A percentile compares a stretch with the other conserved stretches of the same genome.
Evolutionary conservation across 108 stramenopile genomes (phyloP).

Genomic region (Mayamaea pseudoterrestris): DNA sequence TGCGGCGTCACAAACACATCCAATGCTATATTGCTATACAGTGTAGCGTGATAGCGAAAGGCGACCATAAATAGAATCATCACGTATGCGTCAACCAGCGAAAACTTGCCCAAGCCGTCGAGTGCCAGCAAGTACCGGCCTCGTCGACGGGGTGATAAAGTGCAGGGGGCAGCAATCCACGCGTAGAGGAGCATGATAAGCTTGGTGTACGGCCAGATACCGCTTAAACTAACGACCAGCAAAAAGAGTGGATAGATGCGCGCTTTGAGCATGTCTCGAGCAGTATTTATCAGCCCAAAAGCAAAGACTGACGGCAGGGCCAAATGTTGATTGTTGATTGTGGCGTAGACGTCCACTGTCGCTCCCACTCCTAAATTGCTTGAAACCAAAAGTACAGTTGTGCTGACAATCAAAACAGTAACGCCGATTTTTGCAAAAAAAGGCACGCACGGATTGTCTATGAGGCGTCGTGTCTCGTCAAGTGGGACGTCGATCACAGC

Average conservation of each 20-base stretch:
- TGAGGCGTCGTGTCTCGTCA: neutral
- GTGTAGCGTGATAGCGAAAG: constrained; percentile 73
- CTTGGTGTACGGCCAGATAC: constrained; percentile 89
- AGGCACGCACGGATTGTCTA: constrained; percentile 1
- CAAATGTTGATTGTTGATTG: constrained; percentile 15
- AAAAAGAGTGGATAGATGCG: constrained; percentile 77
- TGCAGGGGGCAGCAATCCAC: constrained; percentile 36
- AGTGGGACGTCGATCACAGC: neutral
- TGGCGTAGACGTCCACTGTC: constrained; percentile 48
- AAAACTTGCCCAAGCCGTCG: constrained; percentile 84
- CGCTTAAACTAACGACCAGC: constrained; percentile 76
- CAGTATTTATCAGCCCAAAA: constrained; percentile 68
- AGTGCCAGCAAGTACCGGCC: constrained; percentile 60
- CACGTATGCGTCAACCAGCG: constrained; percentile 84
- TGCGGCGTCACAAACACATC: constrained; percentile 65
- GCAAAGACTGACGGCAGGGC: constrained; percentile 42
- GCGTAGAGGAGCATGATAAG: constrained; percentile 55
- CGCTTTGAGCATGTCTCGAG: constrained; percentile 70
- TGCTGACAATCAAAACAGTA: constrained; percentile 33
- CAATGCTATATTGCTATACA: constrained; percentile 16
- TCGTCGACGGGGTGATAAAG: constrained; percentile 15
- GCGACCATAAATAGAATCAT: constrained; percentile 84
- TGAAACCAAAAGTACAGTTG: constrained; percentile 35
- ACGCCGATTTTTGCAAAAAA: constrained; percentile 5
- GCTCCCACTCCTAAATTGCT: constrained; percentile 71